Base-by-base conservation (phyloP, 192 early-diverging fungal genomes). In the Hyaloraphidium curvatum region DNA sequence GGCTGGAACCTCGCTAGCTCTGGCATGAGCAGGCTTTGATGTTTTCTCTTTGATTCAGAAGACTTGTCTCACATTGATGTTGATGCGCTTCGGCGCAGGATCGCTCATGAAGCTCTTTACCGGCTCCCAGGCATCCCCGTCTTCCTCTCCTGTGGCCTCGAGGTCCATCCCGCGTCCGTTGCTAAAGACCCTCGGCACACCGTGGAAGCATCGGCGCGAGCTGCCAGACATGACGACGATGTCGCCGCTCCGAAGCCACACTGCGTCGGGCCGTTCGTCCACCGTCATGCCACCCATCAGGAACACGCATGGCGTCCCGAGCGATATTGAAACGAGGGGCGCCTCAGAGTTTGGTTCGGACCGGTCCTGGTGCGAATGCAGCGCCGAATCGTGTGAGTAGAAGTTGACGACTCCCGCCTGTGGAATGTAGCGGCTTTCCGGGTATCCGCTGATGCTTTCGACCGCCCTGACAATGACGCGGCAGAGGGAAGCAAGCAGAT, bases 401-500 rank as follows among this genome's bases (percentile, higher is more conserved):
- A 83, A 93, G 63, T 97, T 97, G 28, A 97, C 60, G 0, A 97
- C 87, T 1, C 91, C 94, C 2, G 89, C 93, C 59, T 97, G 83
- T 50, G 86, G 68, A 31, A 60, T 64, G 60, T 74, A 93, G 2
- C 4, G 1, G 23, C 28, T 22, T 29, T 23, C 14, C 23, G 21
- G 31, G 58, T 60, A 48, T 7, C 43, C 43, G 0, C 62, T 57
- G 1, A 77, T 52, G 40, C 62, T 59, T 52, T 79, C 63, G 17
- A 83, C 69, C 0, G 77, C 68, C 40, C 59, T 64, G 2, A 89
- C 82, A 16, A 94, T 73, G 1, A 77, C 69, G 22, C 59, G 66
- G 53, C 77, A 70, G 17, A 97, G 33, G 3, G 63, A 57, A 26
- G 58, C 69, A 3, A 90, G 63, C 23, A 75, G 71, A 2, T 55